Percentiles rank a stretch among this genome's conserved stretches.
Conservation (phyloP, 306 rosid genomes). For the Geum urbanum region DNA sequence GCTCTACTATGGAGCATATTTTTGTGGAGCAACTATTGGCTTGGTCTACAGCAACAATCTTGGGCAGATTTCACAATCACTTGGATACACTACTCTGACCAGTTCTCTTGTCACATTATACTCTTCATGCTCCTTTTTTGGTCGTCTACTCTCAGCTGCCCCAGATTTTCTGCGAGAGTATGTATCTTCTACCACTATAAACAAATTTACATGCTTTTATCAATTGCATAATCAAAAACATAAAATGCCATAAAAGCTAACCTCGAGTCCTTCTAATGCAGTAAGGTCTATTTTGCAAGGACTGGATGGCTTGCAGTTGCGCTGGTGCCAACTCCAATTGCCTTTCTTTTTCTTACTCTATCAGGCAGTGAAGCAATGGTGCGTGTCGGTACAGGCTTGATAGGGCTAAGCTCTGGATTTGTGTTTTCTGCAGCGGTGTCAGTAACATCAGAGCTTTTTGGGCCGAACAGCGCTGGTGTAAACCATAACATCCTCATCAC, state of each 20-base stretch:
- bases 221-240: constrained; percentile 8
- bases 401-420: constrained; percentile 87
- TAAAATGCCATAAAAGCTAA: not conserved
- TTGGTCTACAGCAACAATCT: constrained; percentile 81
- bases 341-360: constrained; percentile 59
- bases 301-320: constrained; percentile 87
- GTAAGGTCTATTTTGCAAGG: constrained; percentile 75
- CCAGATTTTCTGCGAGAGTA: constrained; percentile 72
- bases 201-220: not conserved
- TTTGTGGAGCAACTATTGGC: constrained; percentile 80
- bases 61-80: constrained; percentile 79
- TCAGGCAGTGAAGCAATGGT: constrained; percentile 49
- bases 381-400: constrained; percentile 58
- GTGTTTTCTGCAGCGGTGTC: constrained; percentile 95
- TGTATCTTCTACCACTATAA: constrained; percentile 16
- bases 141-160: constrained; percentile 73
- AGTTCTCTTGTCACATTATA: constrained; percentile 65
- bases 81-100: constrained; percentile 48
- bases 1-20: constrained; percentile 67
- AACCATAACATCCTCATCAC: constrained; percentile 90
- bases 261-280: constrained; percentile 31
- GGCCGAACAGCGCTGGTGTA: constrained; percentile 65
- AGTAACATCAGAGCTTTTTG: constrained; percentile 82
- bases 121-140: constrained; percentile 84
- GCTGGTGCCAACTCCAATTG: constrained; percentile 75